Percentiles rank a stretch among this genome's conserved stretches.
Evolutionary conservation across 2,329 filamentous ascomycete species (phyloP).

Genomic region (Neopestalotiopsis sp.): DNA sequence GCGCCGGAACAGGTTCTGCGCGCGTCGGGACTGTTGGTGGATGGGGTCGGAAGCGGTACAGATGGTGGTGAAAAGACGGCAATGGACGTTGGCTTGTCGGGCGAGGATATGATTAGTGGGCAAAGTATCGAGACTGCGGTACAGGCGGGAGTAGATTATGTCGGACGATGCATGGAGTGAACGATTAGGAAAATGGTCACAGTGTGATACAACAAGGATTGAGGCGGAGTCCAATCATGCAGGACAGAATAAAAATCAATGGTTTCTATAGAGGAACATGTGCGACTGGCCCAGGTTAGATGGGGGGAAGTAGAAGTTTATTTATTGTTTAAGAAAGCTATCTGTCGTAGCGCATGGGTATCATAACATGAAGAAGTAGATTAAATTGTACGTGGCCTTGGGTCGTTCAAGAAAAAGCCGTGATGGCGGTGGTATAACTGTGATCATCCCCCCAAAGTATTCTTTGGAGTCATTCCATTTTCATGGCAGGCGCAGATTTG

Average conservation of each 20-base stretch:
- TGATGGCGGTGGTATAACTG: background rate
- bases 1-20: conserved; percentile 12
- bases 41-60: background rate
- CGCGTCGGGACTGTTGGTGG: conserved; percentile 1
- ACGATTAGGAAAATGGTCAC: too few species aligned
- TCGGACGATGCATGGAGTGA: conserved; percentile 5
- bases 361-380: background rate
- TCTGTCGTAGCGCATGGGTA: background rate
- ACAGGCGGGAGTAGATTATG: conserved; percentile 11
- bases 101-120: background rate
- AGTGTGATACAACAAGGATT: too few species aligned
- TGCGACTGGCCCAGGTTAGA: background rate
- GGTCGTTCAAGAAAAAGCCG: background rate
- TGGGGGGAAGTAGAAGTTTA: background rate
- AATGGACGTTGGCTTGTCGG: too few species aligned
- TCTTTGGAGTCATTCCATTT: too few species aligned
- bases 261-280: background rate
- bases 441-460: too few species aligned
- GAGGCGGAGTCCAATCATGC: too few species aligned
- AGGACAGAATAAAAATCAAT: too few species aligned
- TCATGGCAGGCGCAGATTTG: too few species aligned
- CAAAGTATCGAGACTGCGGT: background rate
- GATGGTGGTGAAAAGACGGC: background rate
- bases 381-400: background rate
- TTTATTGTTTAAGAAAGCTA: background rate